Evolutionary conservation across 2,329 filamentous ascomycete species (phyloP).

Genomic region (Colletotrichum phormii): DNA sequence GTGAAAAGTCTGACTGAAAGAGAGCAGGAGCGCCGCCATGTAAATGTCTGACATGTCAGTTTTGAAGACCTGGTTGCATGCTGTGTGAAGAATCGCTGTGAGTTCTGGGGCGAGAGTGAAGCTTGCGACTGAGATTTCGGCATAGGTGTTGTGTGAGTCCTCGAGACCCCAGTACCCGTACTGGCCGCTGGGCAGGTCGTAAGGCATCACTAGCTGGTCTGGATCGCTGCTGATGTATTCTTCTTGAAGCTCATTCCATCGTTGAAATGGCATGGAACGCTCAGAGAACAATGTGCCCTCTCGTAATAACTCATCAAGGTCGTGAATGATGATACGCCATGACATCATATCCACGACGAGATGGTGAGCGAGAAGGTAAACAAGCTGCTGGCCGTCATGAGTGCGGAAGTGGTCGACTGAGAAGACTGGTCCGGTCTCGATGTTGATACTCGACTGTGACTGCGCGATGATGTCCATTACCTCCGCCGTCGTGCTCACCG

Average conservation of each 20-base stretch:
- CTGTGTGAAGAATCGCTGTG: conserved; percentile 54
- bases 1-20: conserved; percentile 66
- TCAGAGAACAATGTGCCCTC: conserved; percentile 57
- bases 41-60: conserved; percentile 67
- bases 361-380: conserved; percentile 64
- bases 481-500: conserved; percentile 54
- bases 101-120: conserved; percentile 58
- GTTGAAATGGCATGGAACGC: conserved; percentile 59
- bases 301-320: conserved; percentile 61
- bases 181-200: conserved; percentile 52
- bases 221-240: conserved; percentile 48
- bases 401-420: conserved; percentile 61
- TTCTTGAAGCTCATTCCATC: conserved; percentile 61
- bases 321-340: conserved; percentile 62
- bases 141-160: conserved; percentile 57
- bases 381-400: conserved; percentile 56
- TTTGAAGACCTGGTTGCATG: conserved; percentile 58
- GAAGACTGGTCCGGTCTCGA: conserved; percentile 63
- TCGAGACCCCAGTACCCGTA: conserved; percentile 61
- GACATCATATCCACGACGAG: conserved; percentile 63
- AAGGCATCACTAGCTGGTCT: conserved; percentile 48
- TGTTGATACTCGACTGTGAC: conserved; percentile 58
- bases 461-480: conserved; percentile 53
- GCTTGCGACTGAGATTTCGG: conserved; percentile 52
- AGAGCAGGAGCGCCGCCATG: conserved; percentile 64